phyloP scores from a whole-genome alignment of 164 flowering plant species.

The Piper betle region DNA sequence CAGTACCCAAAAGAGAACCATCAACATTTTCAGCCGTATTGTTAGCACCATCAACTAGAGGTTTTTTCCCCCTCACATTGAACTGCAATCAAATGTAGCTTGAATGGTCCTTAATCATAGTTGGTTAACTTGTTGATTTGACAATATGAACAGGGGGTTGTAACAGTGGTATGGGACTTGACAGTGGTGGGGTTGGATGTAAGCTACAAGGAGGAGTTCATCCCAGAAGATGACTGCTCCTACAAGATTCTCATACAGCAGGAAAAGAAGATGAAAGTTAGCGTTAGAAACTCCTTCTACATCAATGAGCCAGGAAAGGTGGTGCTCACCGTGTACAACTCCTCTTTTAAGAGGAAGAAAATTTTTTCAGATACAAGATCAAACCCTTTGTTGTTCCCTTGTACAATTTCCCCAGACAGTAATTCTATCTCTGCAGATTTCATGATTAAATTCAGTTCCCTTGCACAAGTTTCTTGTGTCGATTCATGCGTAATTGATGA shows the following conservation, averaged over 20 bases:
- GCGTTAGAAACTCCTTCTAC: constrained; percentile 42
- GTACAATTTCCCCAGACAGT: constrained; percentile 12
- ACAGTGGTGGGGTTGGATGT: constrained; percentile 58
- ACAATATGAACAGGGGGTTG: constrained; percentile 15
- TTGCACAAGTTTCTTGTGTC: no score
- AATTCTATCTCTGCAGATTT: no score
- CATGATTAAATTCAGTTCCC: no score
- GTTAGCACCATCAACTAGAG: no score
- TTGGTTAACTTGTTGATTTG: no score
- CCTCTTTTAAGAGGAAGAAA: constrained; percentile 39
- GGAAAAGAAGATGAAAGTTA: constrained; percentile 27
- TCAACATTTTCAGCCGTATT: no score
- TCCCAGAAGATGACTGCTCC: constrained; percentile 75
- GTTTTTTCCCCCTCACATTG: no score
- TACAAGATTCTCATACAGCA: constrained; percentile 39
- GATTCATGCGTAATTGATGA: no score
- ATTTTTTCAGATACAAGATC: constrained; percentile 38
- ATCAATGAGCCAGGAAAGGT: constrained; percentile 70
- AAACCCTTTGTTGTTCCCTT: constrained; percentile 38
- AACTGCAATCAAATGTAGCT: no score
- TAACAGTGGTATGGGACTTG: constrained; percentile 57
- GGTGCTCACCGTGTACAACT: constrained; percentile 39
- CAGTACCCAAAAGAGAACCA: no score
- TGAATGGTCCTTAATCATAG: no score
- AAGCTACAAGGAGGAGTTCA: constrained; percentile 67